phyloP scores from a whole-genome alignment of 768 basidiomycete species.

The Tricholoma bakamatsutake region DNA sequence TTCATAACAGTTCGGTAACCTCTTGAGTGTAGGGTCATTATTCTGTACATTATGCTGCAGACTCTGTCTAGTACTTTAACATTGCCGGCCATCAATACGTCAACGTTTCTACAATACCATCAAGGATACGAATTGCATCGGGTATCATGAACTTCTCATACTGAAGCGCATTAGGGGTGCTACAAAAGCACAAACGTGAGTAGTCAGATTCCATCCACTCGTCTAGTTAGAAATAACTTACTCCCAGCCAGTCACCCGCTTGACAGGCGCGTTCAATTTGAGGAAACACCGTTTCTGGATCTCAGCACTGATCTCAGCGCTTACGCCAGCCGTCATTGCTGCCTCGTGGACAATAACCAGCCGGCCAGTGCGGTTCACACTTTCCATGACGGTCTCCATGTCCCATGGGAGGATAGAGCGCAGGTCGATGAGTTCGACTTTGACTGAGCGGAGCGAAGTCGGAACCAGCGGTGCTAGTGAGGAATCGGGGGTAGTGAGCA shows the following conservation, averaged over 20 bases:
- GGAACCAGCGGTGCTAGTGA: constrained; percentile 64
- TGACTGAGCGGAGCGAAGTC: constrained; percentile 53
- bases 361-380: constrained; percentile 79
- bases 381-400: constrained; percentile 70
- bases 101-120: constrained; percentile 80
- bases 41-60: neutral
- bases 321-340: constrained; percentile 80
- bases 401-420: constrained; percentile 91
- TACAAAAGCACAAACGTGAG: constrained; percentile 21
- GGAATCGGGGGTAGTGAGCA: constrained; percentile 62
- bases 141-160: constrained; percentile 94
- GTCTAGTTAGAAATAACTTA: constrained; percentile 39
- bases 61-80: neutral
- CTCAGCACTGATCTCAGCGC: constrained; percentile 88
- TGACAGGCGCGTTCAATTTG: constrained; percentile 83
- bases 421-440: constrained; percentile 86
- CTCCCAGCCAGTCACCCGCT: constrained; percentile 91
- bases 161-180: constrained; percentile 76
- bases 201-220: constrained; percentile 1
- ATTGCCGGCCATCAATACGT: constrained; percentile 38
- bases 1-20: neutral
- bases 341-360: constrained; percentile 92
- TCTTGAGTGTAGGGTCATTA: neutral
- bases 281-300: constrained; percentile 86
- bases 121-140: constrained; percentile 77